Evolutionary conservation across 352 stramenopile species (phyloP).

Genomic region (Globisporangium iwayamae): DNA sequence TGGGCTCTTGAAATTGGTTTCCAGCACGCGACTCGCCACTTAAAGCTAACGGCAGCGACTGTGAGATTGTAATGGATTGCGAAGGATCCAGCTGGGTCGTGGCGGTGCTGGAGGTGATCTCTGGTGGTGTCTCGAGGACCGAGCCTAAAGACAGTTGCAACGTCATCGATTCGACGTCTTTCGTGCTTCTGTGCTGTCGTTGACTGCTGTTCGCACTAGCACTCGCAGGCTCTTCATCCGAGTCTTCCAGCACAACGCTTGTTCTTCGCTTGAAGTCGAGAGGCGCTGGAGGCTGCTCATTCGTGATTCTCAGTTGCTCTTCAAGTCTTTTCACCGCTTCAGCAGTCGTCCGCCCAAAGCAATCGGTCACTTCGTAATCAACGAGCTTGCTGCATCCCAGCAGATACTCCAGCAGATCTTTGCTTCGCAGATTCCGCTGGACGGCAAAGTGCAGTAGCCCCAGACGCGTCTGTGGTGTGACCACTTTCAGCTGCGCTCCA

Average conservation of each 20-base stretch:
- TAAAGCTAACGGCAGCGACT: neutral
- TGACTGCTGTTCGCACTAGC: neutral
- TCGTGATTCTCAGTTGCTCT: conserved; percentile 8
- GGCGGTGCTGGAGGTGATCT: neutral
- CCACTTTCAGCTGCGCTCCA: conserved; percentile 37
- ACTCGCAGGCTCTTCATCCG: conserved; percentile 3
- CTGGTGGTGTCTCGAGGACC: conserved; percentile 1
- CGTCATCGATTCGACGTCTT: neutral
- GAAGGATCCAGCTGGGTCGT: neutral
- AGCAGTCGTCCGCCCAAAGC: conserved; percentile 31
- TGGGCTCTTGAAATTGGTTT: neutral
- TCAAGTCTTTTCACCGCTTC: conserved; percentile 21
- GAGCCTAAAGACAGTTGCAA: neutral
- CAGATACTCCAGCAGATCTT: conserved; percentile 15
- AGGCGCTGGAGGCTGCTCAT: neutral
- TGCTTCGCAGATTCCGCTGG: conserved; percentile 6
- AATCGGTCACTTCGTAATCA: conserved; percentile 25
- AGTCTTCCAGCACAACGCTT: conserved; percentile 15
- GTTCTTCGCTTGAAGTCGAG: conserved; percentile 1
- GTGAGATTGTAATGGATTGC: conserved; percentile 6
- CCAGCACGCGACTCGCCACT: neutral
- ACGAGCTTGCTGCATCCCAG: conserved; percentile 15
- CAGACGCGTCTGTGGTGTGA: conserved; percentile 44
- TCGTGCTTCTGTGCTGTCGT: neutral
- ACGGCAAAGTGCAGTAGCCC: conserved; percentile 49